phyloP scores from a whole-genome alignment of 805 yeast genomes.

The Saccharomycodes ludwigii region DNA sequence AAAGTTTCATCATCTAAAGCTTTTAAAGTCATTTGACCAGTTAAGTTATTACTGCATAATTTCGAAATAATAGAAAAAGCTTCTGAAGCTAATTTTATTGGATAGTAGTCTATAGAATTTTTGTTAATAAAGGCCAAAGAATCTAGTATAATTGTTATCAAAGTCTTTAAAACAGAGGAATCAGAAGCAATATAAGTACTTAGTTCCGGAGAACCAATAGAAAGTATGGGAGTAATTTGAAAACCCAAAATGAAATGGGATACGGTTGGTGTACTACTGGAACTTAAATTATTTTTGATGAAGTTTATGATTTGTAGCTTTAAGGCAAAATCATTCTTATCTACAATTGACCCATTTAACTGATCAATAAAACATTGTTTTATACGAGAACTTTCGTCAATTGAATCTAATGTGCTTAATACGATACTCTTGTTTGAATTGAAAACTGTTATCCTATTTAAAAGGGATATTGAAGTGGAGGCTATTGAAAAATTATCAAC shows the following conservation, averaged over 20 bases:
- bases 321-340: conserved; percentile 29
- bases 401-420: conserved; percentile 56
- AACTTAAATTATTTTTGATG: conserved; percentile 35
- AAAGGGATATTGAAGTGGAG: conserved; percentile 36
- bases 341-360: conserved; percentile 33
- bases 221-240: conserved; percentile 36
- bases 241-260: conserved; percentile 76
- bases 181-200: conserved; percentile 42
- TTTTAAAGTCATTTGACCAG: conserved; percentile 38
- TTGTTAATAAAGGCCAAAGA: conserved; percentile 33
- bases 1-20: conserved; percentile 41
- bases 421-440: conserved; percentile 45
- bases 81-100: conserved; percentile 45
- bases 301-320: conserved; percentile 52
- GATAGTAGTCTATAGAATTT: conserved; percentile 34
- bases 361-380: conserved; percentile 63
- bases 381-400: conserved; percentile 68
- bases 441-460: conserved; percentile 34
- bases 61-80: conserved; percentile 51
- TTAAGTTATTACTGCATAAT: conserved; percentile 43
- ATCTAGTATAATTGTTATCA: conserved; percentile 38
- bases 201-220: conserved; percentile 32
- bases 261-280: conserved; percentile 35
- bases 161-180: conserved; percentile 42
- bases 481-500: conserved; percentile 40